phyloP scores from a whole-genome alignment of 805 yeast species.

The Ogataea siamensis region DNA sequence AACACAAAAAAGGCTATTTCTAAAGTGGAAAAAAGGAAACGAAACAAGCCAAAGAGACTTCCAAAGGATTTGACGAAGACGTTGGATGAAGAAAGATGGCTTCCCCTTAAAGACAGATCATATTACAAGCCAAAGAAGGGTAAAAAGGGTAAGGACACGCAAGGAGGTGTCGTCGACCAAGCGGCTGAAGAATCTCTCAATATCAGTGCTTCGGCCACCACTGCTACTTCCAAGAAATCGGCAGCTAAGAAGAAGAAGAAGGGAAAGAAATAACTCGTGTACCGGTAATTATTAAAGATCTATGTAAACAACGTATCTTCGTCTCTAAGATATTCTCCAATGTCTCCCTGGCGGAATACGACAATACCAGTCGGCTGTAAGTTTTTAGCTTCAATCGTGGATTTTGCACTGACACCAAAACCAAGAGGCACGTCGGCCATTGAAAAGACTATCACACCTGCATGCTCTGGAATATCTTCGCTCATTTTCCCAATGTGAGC shows the following conservation, averaged over 20 bases:
- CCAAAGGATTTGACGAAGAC: constrained; percentile 25
- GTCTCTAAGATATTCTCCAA: constrained; percentile 96
- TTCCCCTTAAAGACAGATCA: constrained; percentile 82
- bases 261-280: constrained; percentile 23
- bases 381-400: constrained; percentile 82
- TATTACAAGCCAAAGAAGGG: constrained; percentile 77
- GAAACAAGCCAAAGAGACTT: constrained; percentile 30
- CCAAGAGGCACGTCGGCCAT: constrained; percentile 94
- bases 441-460: constrained; percentile 87
- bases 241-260: constrained; percentile 31
- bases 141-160: constrained; percentile 55
- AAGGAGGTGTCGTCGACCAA: constrained; percentile 57
- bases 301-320: constrained; percentile 93
- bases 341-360: constrained; percentile 95
- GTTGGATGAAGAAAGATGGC: constrained; percentile 82
- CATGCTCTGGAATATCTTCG: constrained; percentile 97
- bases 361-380: constrained; percentile 93
- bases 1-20: constrained; percentile 3
- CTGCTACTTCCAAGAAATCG: constrained; percentile 12
- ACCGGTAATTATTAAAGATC: constrained; percentile 15
- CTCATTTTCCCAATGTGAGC: constrained; percentile 97
- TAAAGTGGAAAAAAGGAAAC: constrained; percentile 24
- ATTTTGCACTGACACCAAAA: constrained; percentile 91
- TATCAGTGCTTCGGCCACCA: constrained; percentile 20
- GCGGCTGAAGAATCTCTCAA: constrained; percentile 40